A percentile compares a stretch with the other conserved stretches of the same genome.
Conservation (phyloP, 805 yeast species). For the Maudiozyma turicensis region DNA sequence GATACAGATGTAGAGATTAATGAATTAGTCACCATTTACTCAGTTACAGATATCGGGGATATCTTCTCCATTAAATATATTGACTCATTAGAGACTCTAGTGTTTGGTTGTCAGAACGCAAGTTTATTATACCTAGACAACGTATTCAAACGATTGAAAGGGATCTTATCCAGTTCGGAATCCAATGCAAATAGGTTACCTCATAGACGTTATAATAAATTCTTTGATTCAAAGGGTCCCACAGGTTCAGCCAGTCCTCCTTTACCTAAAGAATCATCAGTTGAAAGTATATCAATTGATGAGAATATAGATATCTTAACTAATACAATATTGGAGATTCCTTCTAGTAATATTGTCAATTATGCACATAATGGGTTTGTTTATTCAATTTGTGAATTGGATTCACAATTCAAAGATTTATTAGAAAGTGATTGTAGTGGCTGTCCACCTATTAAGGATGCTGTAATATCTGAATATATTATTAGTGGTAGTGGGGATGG, state of each 20-base stretch:
- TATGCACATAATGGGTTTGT: slow-evolving; percentile 93
- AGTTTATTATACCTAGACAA: slow-evolving; percentile 62
- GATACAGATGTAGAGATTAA: slow-evolving; percentile 16
- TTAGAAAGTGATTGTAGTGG: slow-evolving; percentile 2
- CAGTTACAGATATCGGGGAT: slow-evolving; percentile 85
- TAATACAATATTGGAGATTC: slow-evolving; percentile 50
- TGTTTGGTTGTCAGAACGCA: slow-evolving; percentile 90
- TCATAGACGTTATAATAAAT: slow-evolving; percentile 64
- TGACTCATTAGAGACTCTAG: slow-evolving; percentile 47
- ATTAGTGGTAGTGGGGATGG: slow-evolving; percentile 91
- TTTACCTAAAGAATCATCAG: slow-evolving; percentile 1
- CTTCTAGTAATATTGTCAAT: slow-evolving; percentile 50
- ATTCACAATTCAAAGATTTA: slow-evolving; percentile 2
- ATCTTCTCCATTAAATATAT: slow-evolving; percentile 76
- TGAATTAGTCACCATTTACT: slow-evolving; percentile 66
- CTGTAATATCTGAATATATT: slow-evolving; percentile 28
- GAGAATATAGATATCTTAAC: background rate
- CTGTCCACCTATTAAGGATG: too few relatives aligned
- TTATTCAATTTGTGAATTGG: slow-evolving; percentile 43
- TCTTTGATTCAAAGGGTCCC: slow-evolving; percentile 86
- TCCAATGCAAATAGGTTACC: slow-evolving; percentile 37
- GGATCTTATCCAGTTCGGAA: slow-evolving; percentile 7
- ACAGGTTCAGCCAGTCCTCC: slow-evolving; percentile 40
- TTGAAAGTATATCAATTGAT: background rate
- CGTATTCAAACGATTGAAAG: slow-evolving; percentile 17